Evolutionary conservation across 345 rosid species (phyloP), one percentile per base, ranked within the genome.

Genomic region (Abelmoschus esculentus): DNA sequence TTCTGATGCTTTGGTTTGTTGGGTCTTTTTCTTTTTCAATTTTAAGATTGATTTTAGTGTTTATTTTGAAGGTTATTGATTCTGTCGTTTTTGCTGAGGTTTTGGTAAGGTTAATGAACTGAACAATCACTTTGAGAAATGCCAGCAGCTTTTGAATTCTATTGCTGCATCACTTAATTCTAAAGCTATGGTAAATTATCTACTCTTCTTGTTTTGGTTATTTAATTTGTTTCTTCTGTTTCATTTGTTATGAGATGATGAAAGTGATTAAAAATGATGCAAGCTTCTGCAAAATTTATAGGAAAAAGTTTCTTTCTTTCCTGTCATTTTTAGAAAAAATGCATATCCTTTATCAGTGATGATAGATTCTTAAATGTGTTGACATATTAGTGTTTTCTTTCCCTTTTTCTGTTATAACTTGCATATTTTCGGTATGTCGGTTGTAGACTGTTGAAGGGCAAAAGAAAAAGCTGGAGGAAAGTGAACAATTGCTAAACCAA

Each of bases 91-190:
- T 26, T 55, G 57, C 14, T 22, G 62, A 31, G 80, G 18, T 70
- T 61, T 47, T 54, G 61, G 49, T 19, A 66, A 89, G 93, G 83
- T 93, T 55, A 77, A 44, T 54, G 98, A 93, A 73, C 77, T 93
- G 84, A 89, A 77, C 80, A 82, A 26, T 67, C 91, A 90, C 67
- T 93, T 93, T 73, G 97, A 93, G 68, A 90, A 90, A 81, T 87
- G 98, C 75, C 98, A 90, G 80, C 93, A 89, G 81, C 84, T 93
- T 46, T 72, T 93, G 76, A 89, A 89, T 70, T 90, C 96, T 3
- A 90, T 93, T 65, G 81, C 93, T 13, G 86, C 84, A 64, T 87
- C 98, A 2, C 69, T 90, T 6, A 86, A 75, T 75, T 66, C 86
- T 4, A 89, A 87, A 76, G 73, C 89, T 26, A 82, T 89, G 96